phyloP scores from a whole-genome alignment of 2,329 filamentous ascomycete species.

The Alternaria arbusti region DNA sequence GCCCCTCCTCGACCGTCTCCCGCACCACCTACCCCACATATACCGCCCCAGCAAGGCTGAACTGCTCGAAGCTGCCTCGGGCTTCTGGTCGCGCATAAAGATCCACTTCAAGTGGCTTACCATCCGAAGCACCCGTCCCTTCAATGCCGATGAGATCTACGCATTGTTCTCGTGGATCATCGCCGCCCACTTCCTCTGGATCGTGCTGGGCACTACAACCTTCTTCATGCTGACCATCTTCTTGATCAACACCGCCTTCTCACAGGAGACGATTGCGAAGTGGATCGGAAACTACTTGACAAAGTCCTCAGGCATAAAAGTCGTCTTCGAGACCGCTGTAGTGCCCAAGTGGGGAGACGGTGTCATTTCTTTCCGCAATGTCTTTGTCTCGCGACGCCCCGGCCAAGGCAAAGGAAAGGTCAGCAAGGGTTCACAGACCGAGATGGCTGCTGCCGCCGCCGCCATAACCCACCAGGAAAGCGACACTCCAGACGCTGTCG shows the following conservation, averaged over 20 bases:
- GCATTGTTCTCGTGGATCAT: conserved; percentile 96
- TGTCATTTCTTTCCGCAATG: conserved; percentile 95
- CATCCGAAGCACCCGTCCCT: conserved; percentile 89
- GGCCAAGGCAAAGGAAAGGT: conserved; percentile 83
- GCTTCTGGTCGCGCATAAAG: conserved; percentile 88
- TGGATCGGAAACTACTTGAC: conserved; percentile 97
- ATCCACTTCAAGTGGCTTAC: conserved; percentile 98
- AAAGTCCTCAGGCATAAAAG: conserved; percentile 87
- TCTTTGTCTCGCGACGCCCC: conserved; percentile 90
- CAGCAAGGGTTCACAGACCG: conserved; percentile 86
- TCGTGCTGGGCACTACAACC: conserved; percentile 94
- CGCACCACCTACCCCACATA: conserved; percentile 67
- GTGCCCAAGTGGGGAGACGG: conserved; percentile 95
- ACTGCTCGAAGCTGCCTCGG: conserved; percentile 85
- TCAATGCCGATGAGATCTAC: conserved; percentile 95
- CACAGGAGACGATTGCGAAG: conserved; percentile 91
- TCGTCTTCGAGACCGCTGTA: conserved; percentile 97
- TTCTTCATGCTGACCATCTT: conserved; percentile 94
- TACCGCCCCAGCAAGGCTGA: conserved; percentile 93
- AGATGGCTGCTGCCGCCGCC: conserved; percentile 83
- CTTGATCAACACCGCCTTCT: conserved; percentile 93
- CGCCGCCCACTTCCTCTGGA: conserved; percentile 90
- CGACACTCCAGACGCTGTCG: conserved; percentile 30
- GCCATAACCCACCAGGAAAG: conserved; percentile 64
- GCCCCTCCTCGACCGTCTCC: conserved; percentile 62